These are phyloP conservation scores for Salix suchowensis DNA, from an alignment of 345 rosid genomes.

Conservation along the genomic window DNA sequence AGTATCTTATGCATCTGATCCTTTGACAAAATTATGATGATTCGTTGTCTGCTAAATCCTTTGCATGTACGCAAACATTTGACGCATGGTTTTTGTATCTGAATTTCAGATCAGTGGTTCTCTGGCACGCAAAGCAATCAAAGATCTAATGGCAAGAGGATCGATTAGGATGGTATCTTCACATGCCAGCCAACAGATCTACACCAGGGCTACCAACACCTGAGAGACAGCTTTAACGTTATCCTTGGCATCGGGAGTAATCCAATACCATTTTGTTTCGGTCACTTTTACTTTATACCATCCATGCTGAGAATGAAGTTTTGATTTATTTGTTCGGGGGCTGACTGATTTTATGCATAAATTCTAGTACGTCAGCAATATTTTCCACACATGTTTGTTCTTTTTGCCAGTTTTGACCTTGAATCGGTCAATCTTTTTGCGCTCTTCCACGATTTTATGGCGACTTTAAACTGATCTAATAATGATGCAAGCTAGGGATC, in stretches of 20 bases:
- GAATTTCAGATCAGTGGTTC: constrained; percentile 46
- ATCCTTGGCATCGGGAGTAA: not conserved
- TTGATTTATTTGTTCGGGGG: not conserved
- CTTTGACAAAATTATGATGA: not conserved
- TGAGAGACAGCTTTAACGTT: constrained; percentile 4
- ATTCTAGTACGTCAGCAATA: not conserved
- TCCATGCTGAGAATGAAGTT: not conserved
- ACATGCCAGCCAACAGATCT: constrained; percentile 70
- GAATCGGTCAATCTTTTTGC: not conserved
- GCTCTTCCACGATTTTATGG: not conserved
- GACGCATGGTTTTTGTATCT: not conserved
- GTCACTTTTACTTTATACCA: not conserved
- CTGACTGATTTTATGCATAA: not conserved
- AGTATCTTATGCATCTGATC: too few relatives aligned
- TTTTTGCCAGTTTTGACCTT: not conserved
- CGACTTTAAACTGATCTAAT: not conserved
- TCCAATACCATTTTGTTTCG: not conserved
- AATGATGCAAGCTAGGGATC: not conserved
- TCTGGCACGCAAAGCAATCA: constrained; percentile 59
- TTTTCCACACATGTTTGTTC: not conserved
- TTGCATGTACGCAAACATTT: not conserved
- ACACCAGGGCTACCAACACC: constrained; percentile 71
- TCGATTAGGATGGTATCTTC: constrained; percentile 59
- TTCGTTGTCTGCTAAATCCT: not conserved
- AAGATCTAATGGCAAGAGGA: constrained; percentile 72